A percentile compares a stretch with the other conserved stretches of the same genome.
phyloP scores from a whole-genome alignment of 441 rosid genomes.

The Brassica hybrid region DNA sequence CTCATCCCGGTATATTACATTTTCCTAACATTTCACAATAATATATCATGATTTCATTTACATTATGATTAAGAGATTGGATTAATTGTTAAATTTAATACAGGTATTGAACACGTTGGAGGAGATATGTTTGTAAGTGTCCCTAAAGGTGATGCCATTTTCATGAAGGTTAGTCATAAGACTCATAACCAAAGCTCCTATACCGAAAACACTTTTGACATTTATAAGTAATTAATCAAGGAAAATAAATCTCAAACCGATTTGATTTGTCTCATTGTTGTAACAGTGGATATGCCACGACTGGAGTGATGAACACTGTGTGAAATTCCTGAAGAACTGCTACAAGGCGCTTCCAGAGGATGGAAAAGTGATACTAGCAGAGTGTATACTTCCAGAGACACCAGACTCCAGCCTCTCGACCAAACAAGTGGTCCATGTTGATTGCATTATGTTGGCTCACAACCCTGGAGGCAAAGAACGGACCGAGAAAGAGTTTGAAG shows the following conservation, averaged over 20 bases:
- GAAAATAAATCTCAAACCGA: not conserved
- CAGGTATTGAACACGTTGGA: not conserved
- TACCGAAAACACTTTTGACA: not conserved
- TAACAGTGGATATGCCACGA: constrained; percentile 83
- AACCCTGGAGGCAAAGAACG: constrained; percentile 92
- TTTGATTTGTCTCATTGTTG: not conserved
- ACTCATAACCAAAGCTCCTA: not conserved
- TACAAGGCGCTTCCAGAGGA: constrained; percentile 64
- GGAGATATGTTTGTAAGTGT: constrained; percentile 5
- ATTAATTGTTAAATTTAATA: not conserved
- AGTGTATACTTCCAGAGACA: constrained; percentile 64
- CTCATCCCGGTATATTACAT: not conserved
- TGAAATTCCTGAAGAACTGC: constrained; percentile 71
- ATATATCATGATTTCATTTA: not conserved
- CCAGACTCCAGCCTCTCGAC: constrained; percentile 67
- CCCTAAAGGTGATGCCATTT: constrained; percentile 2
- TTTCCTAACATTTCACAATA: not conserved
- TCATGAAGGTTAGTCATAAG: constrained; percentile 1
- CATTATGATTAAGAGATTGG: not conserved
- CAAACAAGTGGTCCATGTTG: constrained; percentile 59
- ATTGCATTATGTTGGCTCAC: constrained; percentile 82
- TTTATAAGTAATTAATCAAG: not conserved
- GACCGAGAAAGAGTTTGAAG: constrained; percentile 73
- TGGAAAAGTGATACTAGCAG: constrained; percentile 77
- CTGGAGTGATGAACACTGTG: constrained; percentile 79